phyloP scores from a whole-genome alignment of 352 stramenopile genomes.

The Phytophthora hybrid region DNA sequence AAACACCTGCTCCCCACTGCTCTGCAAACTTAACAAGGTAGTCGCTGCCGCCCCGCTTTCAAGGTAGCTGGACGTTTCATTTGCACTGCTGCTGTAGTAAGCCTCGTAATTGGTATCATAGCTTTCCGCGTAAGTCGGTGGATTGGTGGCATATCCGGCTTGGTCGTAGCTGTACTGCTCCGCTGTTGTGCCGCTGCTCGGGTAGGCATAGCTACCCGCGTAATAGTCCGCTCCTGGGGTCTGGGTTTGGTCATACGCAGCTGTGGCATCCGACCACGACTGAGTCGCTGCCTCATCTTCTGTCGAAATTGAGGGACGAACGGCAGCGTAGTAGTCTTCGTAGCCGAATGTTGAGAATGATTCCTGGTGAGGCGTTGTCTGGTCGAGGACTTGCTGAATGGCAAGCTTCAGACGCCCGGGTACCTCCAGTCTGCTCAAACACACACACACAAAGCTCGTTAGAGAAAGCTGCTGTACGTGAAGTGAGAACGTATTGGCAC shows the following conservation, averaged over 20 bases:
- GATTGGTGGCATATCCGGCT: constrained; percentile 8
- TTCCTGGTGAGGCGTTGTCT: constrained; percentile 23
- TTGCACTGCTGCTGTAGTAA: constrained; percentile 20
- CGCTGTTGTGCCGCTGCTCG: not conserved
- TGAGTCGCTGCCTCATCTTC: constrained; percentile 16
- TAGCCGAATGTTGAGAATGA: constrained; percentile 25
- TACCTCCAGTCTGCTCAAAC: constrained; percentile 51
- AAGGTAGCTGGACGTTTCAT: not conserved
- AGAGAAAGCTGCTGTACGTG: not conserved
- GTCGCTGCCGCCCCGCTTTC: constrained; percentile 25
- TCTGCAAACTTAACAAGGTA: constrained; percentile 32
- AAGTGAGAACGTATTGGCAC: not conserved
- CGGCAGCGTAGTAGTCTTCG: constrained; percentile 37
- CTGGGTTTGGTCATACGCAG: constrained; percentile 17
- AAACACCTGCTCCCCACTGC: not conserved
- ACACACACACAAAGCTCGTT: not conserved
- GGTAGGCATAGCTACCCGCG: constrained; percentile 27
- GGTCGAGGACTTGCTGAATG: constrained; percentile 67
- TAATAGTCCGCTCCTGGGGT: constrained; percentile 22
- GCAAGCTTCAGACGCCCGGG: constrained; percentile 70
- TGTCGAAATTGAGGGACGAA: constrained; percentile 25
- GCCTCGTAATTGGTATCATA: not conserved
- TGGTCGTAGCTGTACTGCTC: constrained; percentile 12
- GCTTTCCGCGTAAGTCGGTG: constrained; percentile 22
- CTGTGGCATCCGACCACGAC: constrained; percentile 13